A percentile compares a stretch with the other conserved stretches of the same genome.
These are phyloP conservation scores for Camellia oleifera DNA, from an alignment of 179 eudicot species.

Conservation along the genomic window DNA sequence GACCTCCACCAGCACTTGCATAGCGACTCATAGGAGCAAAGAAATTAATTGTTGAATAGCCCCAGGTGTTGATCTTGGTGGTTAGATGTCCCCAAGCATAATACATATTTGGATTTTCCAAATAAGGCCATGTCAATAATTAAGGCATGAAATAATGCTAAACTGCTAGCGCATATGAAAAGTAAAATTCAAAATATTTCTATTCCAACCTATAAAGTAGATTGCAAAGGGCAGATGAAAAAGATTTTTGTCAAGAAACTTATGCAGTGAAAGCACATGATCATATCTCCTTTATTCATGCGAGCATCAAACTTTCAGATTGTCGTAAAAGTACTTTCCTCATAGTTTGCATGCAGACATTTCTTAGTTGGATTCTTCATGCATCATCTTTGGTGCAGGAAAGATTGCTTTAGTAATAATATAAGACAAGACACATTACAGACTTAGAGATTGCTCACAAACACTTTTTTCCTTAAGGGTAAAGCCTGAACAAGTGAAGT, in stretches of 20 bases:
- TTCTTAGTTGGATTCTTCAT: neutral
- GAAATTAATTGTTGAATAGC: constrained; percentile 98
- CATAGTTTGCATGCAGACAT: neutral
- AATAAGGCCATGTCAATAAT: constrained; percentile 5
- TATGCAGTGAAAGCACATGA: neutral
- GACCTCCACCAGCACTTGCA: constrained; percentile 95
- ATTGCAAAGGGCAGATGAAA: neutral
- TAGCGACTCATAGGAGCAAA: constrained; percentile 99
- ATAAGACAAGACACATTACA: neutral
- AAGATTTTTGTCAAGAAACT: too few species aligned
- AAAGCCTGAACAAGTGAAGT: neutral
- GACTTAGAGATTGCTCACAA: neutral
- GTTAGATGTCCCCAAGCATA: constrained; percentile 21
- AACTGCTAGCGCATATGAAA: neutral
- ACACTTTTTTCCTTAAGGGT: neutral
- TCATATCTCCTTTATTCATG: neutral
- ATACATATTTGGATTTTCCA: neutral
- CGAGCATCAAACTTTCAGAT: neutral
- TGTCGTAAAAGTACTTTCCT: neutral
- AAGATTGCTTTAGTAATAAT: neutral
- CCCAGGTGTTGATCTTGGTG: constrained; percentile 93
- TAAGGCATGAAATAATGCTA: constrained; percentile 1
- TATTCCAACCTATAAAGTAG: neutral
- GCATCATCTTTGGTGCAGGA: neutral
- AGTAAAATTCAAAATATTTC: neutral